A percentile compares a stretch with the other conserved stretches of the same genome.
Evolutionary conservation across 352 stramenopile genomes (phyloP).

Genomic region (Halophytophthora polymorphica): DNA sequence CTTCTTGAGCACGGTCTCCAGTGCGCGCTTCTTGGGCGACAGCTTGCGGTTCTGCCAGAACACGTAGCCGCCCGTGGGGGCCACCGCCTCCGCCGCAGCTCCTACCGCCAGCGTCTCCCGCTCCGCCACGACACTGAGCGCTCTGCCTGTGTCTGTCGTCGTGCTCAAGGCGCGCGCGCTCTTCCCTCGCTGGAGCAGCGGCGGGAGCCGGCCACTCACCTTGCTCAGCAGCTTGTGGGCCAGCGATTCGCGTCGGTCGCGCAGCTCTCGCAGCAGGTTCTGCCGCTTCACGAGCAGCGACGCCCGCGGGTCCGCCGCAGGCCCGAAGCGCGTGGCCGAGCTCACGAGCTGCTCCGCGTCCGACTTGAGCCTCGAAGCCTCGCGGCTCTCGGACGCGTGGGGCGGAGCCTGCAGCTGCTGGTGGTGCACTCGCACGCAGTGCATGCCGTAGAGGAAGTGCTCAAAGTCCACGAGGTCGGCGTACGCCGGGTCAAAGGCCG

Average conservation of each 20-base stretch:
- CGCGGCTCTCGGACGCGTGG: not conserved
- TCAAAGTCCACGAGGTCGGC: slow-evolving; percentile 79
- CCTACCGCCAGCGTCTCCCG: not conserved
- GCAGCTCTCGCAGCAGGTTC: slow-evolving; percentile 67
- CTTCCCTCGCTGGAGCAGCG: slow-evolving; percentile 35
- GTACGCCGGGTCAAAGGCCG: slow-evolving; percentile 61
- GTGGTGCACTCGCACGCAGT: slow-evolving; percentile 63
- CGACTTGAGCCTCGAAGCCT: not conserved
- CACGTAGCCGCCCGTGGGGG: slow-evolving; percentile 46
- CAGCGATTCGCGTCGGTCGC: slow-evolving; percentile 68
- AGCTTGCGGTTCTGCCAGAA: slow-evolving; percentile 67
- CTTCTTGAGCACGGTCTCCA: slow-evolving; percentile 67
- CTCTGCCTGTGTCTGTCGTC: not conserved
- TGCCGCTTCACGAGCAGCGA: slow-evolving; percentile 67
- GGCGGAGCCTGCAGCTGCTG: slow-evolving; percentile 42
- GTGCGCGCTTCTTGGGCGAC: slow-evolving; percentile 60
- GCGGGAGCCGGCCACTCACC: slow-evolving; percentile 38
- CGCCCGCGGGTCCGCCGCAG: slow-evolving; percentile 43
- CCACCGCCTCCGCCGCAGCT: slow-evolving; percentile 14
- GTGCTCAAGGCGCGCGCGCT: slow-evolving; percentile 1
- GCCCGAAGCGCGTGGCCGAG: slow-evolving; percentile 53
- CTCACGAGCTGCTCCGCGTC: slow-evolving; percentile 36
- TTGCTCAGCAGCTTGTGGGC: slow-evolving; percentile 70
- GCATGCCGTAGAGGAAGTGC: slow-evolving; percentile 81
- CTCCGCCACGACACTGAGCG: not conserved